Conservation (phyloP, 371 early-diverging fungal species). For the Rhizopus arrhizus region DNA sequence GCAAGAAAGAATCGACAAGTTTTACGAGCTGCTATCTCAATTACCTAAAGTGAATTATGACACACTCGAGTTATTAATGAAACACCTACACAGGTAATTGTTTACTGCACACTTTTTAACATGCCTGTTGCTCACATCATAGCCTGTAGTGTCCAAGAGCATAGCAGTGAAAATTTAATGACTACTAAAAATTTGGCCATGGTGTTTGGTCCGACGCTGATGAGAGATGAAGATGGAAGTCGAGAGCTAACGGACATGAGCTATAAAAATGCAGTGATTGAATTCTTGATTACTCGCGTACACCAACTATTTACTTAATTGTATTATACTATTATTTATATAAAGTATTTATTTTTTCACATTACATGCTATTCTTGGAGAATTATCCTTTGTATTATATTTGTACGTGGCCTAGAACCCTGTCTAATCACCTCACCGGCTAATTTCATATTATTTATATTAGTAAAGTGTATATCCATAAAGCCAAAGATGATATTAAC, state of each 20-base stretch:
- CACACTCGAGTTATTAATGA: slow-evolving; percentile 39
- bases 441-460: too few relatives aligned
- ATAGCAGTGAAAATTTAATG: slow-evolving; percentile 77
- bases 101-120: background rate
- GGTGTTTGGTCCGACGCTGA: slow-evolving; percentile 90
- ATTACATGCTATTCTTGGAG: slow-evolving; percentile 35
- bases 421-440: too few relatives aligned
- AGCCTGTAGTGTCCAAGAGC: slow-evolving; percentile 54
- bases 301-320: slow-evolving; percentile 44
- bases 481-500: too few relatives aligned
- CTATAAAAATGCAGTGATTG: slow-evolving; percentile 75
- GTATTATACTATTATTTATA: slow-evolving; percentile 1
- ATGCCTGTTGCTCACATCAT: background rate
- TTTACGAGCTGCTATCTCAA: slow-evolving; percentile 33
- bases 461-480: too few relatives aligned
- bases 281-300: slow-evolving; percentile 56
- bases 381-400: slow-evolving; percentile 47
- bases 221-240: slow-evolving; percentile 68
- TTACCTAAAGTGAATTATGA: slow-evolving; percentile 51
- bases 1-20: slow-evolving; percentile 30
- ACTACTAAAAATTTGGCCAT: slow-evolving; percentile 85
- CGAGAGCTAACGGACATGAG: slow-evolving; percentile 81
- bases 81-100: slow-evolving; percentile 44
- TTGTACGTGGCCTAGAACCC: slow-evolving; percentile 38
- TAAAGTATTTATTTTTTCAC: background rate